Base-by-base conservation (phyloP, 768 basidiomycete species). In the Chalciporus chontae region DNA sequence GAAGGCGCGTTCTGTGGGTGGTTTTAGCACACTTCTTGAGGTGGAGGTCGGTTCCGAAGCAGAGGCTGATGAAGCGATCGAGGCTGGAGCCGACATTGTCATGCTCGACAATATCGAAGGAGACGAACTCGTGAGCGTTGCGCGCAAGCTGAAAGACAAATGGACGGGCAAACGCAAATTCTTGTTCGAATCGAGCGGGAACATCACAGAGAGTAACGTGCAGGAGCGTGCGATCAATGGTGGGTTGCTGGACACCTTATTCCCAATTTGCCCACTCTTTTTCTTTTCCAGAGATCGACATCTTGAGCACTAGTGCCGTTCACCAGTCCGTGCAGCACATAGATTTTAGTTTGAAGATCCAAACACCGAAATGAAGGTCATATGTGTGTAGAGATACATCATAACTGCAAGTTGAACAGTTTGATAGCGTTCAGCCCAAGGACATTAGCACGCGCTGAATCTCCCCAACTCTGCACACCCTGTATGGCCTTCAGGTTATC, bases 101-200 rank as follows among this genome's bases (percentile, higher is more conserved):
- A 95, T 96, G 93, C 80, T 96, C 19, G 94, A 97, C 63, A 95
- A 96, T 68, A 87, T 96, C 42, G 84, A 88, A 60, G 94, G 91
- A 2, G 73, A 75, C 2, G 77, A 85, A 58, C 74, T 98, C 38
- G 76, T 80, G 9, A 71, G 65, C 29, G 84, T 85, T 5, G 90
- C 93, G 4, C 76, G 74, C 39, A 77, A 73, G 23, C 68, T 99
- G 59, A 90, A 84, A 68, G 78, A 83, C 54, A 85, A 81, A 58
- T 96, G 91, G 92, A 72, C 68, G 13, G 86, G 86, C 9, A 79
- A 86, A 69, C 77, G 87, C 46, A 89, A 87, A 58, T 97, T 95
- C 66, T 64, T 90, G 63, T 80, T 99, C 43, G 96, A 99, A 71
- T 90, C 90, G 23, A 95, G 92, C 62, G 96, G 96, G 4, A 93